Conservation (phyloP, 352 stramenopile species). For the Pythium myriotylum region DNA sequence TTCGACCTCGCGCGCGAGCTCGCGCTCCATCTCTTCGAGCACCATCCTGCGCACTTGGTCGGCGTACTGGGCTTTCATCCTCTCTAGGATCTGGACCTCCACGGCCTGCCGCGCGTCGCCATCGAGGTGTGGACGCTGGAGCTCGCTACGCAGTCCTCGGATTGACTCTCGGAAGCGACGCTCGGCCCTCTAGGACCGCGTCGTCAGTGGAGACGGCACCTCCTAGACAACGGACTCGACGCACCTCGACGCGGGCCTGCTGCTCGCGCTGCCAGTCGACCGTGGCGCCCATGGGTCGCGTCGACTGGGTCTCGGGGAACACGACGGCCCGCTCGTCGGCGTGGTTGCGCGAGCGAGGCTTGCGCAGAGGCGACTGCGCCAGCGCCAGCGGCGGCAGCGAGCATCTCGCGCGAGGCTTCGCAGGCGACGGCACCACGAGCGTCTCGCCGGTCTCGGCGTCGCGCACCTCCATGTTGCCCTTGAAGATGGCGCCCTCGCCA, state of each 20-base stretch:
- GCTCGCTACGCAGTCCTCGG: slow-evolving; percentile 46
- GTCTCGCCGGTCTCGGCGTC: slow-evolving; percentile 70
- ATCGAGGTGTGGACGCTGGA: slow-evolving; percentile 48
- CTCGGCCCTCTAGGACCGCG: slow-evolving; percentile 45
- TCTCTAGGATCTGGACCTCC: slow-evolving; percentile 62
- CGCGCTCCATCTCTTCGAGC: slow-evolving; percentile 62
- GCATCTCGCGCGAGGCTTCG: background rate
- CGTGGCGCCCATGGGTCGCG: slow-evolving; percentile 41
- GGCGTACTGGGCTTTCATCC: slow-evolving; percentile 61
- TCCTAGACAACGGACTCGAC: background rate
- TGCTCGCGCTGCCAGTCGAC: slow-evolving; percentile 62
- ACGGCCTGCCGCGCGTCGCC: slow-evolving; percentile 34
- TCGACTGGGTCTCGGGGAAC: slow-evolving; percentile 63
- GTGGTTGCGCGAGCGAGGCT: background rate
- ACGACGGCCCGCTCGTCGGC: slow-evolving; percentile 5
- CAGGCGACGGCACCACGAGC: slow-evolving; percentile 33
- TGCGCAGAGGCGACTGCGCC: background rate
- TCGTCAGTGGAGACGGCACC: background rate
- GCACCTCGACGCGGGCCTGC: slow-evolving; percentile 50
- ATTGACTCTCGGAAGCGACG: slow-evolving; percentile 51
- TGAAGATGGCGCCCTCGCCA: background rate
- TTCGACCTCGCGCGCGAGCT: slow-evolving; percentile 60
- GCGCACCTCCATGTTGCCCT: slow-evolving; percentile 35
- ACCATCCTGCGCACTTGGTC: slow-evolving; percentile 56
- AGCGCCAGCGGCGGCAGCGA: slow-evolving; percentile 7